Conservation (phyloP, 2,329 filamentous ascomycete species). For the Rutstroemia sp. region DNA sequence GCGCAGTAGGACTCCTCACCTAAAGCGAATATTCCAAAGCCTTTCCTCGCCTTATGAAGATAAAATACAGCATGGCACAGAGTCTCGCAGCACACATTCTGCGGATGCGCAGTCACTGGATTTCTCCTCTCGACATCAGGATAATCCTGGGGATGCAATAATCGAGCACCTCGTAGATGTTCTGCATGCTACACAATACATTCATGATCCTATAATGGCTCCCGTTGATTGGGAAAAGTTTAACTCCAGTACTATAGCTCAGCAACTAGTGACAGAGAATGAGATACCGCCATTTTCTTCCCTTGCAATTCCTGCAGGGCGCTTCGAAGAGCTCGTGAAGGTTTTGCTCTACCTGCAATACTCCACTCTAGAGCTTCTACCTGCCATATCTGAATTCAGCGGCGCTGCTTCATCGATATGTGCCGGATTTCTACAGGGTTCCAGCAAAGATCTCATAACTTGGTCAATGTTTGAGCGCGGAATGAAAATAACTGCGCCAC, state of each 20-base stretch:
- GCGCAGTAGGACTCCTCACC: neutral
- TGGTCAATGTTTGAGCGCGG: neutral
- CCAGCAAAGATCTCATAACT: neutral
- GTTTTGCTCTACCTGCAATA: neutral
- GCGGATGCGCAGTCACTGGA: neutral
- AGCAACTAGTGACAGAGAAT: neutral
- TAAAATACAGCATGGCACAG: neutral
- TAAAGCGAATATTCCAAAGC: neutral
- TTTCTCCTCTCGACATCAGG: neutral
- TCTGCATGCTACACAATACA: neutral
- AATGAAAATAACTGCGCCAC: neutral
- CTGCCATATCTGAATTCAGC: neutral
- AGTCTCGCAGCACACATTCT: neutral
- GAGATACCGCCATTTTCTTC: neutral
- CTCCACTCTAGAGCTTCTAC: neutral
- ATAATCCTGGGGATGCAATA: neutral
- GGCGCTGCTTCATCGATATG: neutral
- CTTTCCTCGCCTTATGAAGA: neutral
- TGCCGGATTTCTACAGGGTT: neutral
- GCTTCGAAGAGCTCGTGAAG: neutral
- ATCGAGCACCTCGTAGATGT: neutral
- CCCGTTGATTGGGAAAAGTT: neutral
- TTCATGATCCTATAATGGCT: neutral
- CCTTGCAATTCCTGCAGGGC: neutral
- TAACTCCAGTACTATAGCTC: neutral